These are phyloP conservation scores for Syzygium aromaticum DNA, from an alignment of 345 rosid species.

Conservation along the genomic window DNA sequence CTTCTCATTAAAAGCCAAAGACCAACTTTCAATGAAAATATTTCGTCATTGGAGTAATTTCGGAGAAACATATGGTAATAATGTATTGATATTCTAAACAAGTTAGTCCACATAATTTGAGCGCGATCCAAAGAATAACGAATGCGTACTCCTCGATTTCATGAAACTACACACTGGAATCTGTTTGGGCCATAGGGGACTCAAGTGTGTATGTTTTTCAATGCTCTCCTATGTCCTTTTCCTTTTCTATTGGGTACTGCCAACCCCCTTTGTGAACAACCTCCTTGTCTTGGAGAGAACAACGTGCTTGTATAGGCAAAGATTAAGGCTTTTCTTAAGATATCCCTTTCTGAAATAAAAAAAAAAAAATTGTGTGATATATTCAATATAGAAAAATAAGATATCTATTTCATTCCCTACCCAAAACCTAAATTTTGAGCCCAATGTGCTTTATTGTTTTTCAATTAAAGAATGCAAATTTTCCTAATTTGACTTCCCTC, in stretches of 20 bases:
- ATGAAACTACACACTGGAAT: neutral
- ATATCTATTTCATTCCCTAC: neutral
- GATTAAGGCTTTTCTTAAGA: neutral
- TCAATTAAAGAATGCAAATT: neutral
- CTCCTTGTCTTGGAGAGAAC: neutral
- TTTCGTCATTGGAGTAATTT: no score
- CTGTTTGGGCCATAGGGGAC: neutral
- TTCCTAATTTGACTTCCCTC: neutral
- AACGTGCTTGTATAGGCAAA: neutral
- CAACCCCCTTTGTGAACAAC: neutral
- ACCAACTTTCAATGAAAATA: no score
- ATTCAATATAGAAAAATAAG: neutral
- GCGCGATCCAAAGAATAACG: rapidly evolving
- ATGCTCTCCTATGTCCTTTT: neutral
- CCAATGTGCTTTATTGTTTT: neutral
- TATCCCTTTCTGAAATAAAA: neutral
- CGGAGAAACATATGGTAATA: no score
- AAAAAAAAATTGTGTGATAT: neutral
- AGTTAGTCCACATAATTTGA: neutral
- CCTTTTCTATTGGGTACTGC: neutral
- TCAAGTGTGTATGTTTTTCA: neutral
- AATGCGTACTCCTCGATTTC: rapidly evolving
- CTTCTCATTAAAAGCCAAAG: no score
- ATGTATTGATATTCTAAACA: no score
- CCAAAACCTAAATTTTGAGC: neutral